Conservation (phyloP, 176 grass and related monocot genomes). For the Neostapfia colusana region DNA sequence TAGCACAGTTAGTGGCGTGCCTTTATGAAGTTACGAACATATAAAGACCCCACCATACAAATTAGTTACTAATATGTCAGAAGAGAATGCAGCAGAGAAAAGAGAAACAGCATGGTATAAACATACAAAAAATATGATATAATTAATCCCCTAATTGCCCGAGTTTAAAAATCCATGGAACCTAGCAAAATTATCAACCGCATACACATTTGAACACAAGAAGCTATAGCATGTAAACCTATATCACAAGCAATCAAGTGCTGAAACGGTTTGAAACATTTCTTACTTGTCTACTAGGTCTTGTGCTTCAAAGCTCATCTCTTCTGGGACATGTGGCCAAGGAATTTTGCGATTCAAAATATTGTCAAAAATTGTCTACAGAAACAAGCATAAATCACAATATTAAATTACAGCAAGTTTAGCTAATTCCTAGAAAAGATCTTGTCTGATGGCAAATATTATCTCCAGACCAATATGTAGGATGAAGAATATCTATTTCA, state of each 20-base stretch:
- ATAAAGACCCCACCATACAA: too few relatives aligned
- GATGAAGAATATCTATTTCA: background rate
- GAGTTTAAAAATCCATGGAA: background rate
- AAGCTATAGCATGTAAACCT: too few relatives aligned
- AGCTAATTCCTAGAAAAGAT: too few relatives aligned
- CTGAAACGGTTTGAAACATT: conserved; percentile 24
- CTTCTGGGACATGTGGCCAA: conserved; percentile 86
- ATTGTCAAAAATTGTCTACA: conserved; percentile 98
- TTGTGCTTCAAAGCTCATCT: conserved; percentile 79
- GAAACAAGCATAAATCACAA: conserved; percentile 44
- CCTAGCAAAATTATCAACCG: conserved; percentile 11
- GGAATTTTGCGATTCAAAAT: conserved; percentile 97
- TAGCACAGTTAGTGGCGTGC: too few relatives aligned
- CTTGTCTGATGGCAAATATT: too few relatives aligned
- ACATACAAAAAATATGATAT: too few relatives aligned
- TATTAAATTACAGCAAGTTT: conserved; percentile 25
- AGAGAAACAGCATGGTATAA: too few relatives aligned
- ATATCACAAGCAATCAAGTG: background rate
- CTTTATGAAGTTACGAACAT: too few relatives aligned
- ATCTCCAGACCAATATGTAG: too few relatives aligned
- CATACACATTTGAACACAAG: conserved; percentile 27
- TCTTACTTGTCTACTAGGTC: conserved; percentile 97
- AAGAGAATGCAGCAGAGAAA: too few relatives aligned
- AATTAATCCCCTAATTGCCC: too few relatives aligned
- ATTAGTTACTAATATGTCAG: too few relatives aligned